Evolutionary conservation across 805 yeast genomes (phyloP), one percentile per base, ranked within the genome.

Genomic region (Saturnispora zaruensis): DNA sequence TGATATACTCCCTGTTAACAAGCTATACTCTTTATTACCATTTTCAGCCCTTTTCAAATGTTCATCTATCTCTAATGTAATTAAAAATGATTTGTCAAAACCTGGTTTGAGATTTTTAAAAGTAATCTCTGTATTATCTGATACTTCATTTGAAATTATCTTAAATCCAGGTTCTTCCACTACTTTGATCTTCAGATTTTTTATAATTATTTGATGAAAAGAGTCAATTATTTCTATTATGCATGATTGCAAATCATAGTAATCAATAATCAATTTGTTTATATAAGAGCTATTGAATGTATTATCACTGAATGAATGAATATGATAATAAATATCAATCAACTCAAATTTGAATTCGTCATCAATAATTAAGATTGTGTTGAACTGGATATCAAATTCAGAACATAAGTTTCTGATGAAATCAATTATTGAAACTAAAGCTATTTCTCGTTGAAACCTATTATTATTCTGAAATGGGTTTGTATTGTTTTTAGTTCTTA

Each of bases 321-420:
- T 53, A 51, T 62, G 60, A 6, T 42, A 34, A 4, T 57, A 7
- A 2, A 62, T 32, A 32, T 62, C 59, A n/a, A 14, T 24, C 3
- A 63, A 57, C 13, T 41, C 47, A 50, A 54, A 60, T 18, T 40
- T 51, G 40, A 56, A 62, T 40, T 36, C 40, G 18, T 65, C 40
- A 18, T 65, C 67, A 23, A 59, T 56, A 6, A 65, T 44, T 5
- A 61, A 51, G 6, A 64, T 50, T 6, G 55, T 50, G 16, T 54
- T 58, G 41, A 64, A 61, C 5, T 55, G 50, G 2, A 61, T 57
- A 20, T 53, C 46, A 34, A 46, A 56, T 14, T 52, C 45, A 3
- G 53, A 32, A 42, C 64, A 59, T 1, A 63, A 23, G 0, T 41
- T n/a, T 6, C 45, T 26, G 5, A 60, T 46, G 24, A 51, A 43